Evolutionary conservation across 768 basidiomycete species (phyloP).

Genomic region (Mrakia hoshinonis): DNA sequence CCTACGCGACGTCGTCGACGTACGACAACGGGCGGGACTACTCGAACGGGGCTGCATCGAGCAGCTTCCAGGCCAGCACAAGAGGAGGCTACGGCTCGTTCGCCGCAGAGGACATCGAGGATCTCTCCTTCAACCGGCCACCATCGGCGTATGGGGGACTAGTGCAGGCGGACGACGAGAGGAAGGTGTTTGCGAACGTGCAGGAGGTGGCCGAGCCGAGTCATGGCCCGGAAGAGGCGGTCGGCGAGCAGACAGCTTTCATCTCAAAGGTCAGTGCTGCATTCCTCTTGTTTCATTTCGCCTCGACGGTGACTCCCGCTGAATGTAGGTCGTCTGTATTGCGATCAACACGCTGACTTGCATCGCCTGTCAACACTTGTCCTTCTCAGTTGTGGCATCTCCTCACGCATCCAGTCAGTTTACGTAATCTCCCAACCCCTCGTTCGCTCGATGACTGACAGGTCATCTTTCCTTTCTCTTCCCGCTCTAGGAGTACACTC

Average conservation of each 20-base stretch:
- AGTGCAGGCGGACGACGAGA: background rate
- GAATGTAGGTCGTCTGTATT: no score
- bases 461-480: background rate
- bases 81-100: constrained; percentile 10
- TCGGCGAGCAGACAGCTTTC: constrained; percentile 26
- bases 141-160: background rate
- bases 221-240: background rate
- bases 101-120: constrained; percentile 19
- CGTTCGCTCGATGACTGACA: background rate
- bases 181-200: background rate
- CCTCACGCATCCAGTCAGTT: constrained; percentile 17
- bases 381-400: constrained; percentile 19
- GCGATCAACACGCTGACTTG: no score
- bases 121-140: background rate
- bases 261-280: constrained; percentile 21
- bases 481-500: constrained; percentile 18
- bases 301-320: no score
- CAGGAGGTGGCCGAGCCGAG: constrained; percentile 2
- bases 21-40: background rate
- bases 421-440: background rate
- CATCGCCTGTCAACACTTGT: background rate
- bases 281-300: background rate
- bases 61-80: background rate
- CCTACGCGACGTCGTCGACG: background rate
- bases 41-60: background rate